Evolutionary conservation across 2,329 filamentous ascomycete genomes (phyloP), one percentile per base, ranked within the genome.

Genomic region (Xylaria sp.): DNA sequence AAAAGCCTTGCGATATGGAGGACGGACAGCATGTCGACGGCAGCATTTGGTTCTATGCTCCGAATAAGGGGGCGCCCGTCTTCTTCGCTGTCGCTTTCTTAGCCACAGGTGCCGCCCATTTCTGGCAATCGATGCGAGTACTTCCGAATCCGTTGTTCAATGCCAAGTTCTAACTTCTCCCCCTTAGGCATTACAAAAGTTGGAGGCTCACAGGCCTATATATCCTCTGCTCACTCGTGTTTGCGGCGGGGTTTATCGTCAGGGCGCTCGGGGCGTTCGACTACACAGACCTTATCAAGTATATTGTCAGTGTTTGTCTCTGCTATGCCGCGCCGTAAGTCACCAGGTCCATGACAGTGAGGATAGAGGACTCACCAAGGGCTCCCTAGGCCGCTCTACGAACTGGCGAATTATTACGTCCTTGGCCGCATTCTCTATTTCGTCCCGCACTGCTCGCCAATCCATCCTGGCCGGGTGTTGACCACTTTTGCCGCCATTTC

Each of bases 401-500:
- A 83, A 50, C 74, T 82, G 2, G 76, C 77, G 39, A 84, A 85
- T 63, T 85, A 85, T 65, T 78, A 84, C 59, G 74, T 84, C 42
- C 76, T 86, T 45, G 78, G 78, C 2, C 76, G 82, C 2, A 74
- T 83, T 16, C 71, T 86, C 6, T 81, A 79, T 66, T 85, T 85
- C 66, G 74, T 84, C 7, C 83, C 83, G 0, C 80, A 84, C 61
- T 72, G 80, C 52, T 74, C 81, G 0, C 82, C 82, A 0, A 69
- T 78, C 20, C 70, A 75, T 29, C 75, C 75, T 0, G 69, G 72
- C 18, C 68, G 70, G 17, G 71, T 77, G 20, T 60, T 78, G 24
- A 71, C 71, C 4, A 76, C 72, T 2, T 79, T 79, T 56, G 71
- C 72, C 11, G 69, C 65, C 7, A 60, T 79, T 38, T 81, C 78